These are phyloP conservation scores for Emergomyces pasteurianus DNA, from an alignment of 2,329 filamentous ascomycete species.

Conservation along the genomic window DNA sequence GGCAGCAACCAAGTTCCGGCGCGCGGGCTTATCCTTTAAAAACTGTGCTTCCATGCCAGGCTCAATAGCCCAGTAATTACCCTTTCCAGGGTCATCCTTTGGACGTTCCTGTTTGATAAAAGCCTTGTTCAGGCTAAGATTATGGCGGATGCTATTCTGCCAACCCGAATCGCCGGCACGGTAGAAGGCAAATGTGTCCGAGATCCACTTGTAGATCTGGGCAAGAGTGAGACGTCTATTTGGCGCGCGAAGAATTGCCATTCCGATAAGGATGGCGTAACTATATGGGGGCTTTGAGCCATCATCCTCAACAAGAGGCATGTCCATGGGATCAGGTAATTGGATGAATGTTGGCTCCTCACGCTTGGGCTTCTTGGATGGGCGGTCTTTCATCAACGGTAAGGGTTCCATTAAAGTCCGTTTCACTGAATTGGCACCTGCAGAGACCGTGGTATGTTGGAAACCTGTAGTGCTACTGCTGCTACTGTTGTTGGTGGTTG, in stretches of 20 bases:
- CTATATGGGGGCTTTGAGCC: slow-evolving; percentile 82
- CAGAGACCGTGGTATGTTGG: slow-evolving; percentile 31
- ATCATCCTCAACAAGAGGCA: slow-evolving; percentile 71
- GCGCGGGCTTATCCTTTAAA: slow-evolving; percentile 66
- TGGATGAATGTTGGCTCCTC: slow-evolving; percentile 41
- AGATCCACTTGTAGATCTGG: slow-evolving; percentile 99
- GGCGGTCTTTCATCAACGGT: slow-evolving; percentile 54
- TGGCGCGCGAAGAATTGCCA: slow-evolving; percentile 84
- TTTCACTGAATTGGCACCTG: slow-evolving; percentile 36
- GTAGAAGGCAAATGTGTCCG: slow-evolving; percentile 87
- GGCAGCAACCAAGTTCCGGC: slow-evolving; percentile 35
- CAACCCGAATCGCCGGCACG: slow-evolving; percentile 73
- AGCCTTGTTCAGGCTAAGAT: slow-evolving; percentile 90
- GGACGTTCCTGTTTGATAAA: slow-evolving; percentile 92
- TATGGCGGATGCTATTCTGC: slow-evolving; percentile 99
- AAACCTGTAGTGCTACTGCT: too few species aligned
- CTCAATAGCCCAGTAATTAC: slow-evolving; percentile 92
- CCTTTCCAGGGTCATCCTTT: slow-evolving; percentile 95
- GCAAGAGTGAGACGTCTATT: slow-evolving; percentile 74
- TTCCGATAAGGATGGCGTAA: slow-evolving; percentile 89
- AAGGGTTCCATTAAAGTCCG: slow-evolving; percentile 58
- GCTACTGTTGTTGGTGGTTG: too few species aligned
- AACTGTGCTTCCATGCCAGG: slow-evolving; percentile 82
- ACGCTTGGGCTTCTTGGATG: slow-evolving; percentile 55
- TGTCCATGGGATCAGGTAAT: slow-evolving; percentile 63